These are phyloP conservation scores for Catenaria anguillulae DNA, from an alignment of 371 early-diverging fungal species.

Conservation along the genomic window DNA sequence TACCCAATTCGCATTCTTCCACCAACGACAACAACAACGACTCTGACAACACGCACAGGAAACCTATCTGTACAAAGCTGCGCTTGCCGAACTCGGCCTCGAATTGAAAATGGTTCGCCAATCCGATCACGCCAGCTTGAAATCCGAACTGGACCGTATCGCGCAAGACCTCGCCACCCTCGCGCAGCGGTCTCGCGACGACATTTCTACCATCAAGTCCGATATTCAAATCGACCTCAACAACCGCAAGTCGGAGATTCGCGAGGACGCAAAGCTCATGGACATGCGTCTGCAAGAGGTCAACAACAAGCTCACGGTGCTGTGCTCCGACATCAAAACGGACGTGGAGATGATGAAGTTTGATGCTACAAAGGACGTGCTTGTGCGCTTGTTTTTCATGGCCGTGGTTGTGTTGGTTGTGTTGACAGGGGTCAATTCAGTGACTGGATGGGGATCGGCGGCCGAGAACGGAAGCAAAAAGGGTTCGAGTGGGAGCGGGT, in stretches of 20 bases:
- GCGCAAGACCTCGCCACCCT: constrained; percentile 62
- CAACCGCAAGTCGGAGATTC: constrained; percentile 66
- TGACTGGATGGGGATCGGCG: neutral
- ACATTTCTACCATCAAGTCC: constrained; percentile 55
- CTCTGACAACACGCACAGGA: too few species aligned
- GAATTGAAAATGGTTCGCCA: constrained; percentile 72
- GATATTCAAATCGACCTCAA: constrained; percentile 82
- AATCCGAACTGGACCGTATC: constrained; percentile 56
- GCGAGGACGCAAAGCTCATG: constrained; percentile 57
- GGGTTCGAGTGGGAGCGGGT: neutral
- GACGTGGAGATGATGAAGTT: constrained; percentile 74
- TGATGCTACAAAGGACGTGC: constrained; percentile 58
- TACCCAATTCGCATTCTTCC: too few species aligned
- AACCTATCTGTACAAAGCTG: constrained; percentile 58
- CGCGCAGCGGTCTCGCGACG: constrained; percentile 55
- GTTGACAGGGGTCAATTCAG: neutral
- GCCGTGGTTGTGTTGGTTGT: neutral
- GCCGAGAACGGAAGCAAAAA: neutral
- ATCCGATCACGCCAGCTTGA: constrained; percentile 64
- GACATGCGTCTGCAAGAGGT: constrained; percentile 74
- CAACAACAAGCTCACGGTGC: constrained; percentile 63
- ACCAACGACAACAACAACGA: too few species aligned
- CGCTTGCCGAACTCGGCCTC: constrained; percentile 62
- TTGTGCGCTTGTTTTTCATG: constrained; percentile 14
- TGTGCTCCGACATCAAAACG: constrained; percentile 66